phyloP scores from a whole-genome alignment of 1,284 basidiomycete genomes.

The Sanghuangporus sanghuang region DNA sequence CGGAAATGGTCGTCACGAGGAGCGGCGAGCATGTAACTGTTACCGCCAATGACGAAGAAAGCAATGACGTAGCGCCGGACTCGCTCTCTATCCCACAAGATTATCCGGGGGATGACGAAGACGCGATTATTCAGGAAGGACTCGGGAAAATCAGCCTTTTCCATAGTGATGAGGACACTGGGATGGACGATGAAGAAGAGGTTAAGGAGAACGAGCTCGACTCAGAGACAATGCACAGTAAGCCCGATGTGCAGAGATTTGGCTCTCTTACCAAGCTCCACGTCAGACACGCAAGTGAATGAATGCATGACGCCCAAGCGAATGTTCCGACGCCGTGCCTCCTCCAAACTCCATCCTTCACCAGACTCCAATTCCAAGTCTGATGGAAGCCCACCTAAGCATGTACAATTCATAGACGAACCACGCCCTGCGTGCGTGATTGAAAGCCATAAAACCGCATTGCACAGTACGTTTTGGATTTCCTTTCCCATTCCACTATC shows the following conservation, averaged over 20 bases:
- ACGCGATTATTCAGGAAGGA: neutral
- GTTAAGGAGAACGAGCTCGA: slow-evolving; percentile 1
- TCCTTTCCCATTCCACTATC: neutral
- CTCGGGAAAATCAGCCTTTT: slow-evolving; percentile 6
- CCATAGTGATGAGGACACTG: too few species aligned
- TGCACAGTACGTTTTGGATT: slow-evolving; percentile 33
- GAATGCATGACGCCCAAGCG: slow-evolving; percentile 31
- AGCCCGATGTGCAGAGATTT: slow-evolving; percentile 17
- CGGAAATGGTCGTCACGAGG: neutral
- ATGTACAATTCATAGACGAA: slow-evolving; percentile 26
- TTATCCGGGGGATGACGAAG: slow-evolving; percentile 21
- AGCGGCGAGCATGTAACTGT: neutral
- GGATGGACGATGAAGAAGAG: slow-evolving; percentile 14
- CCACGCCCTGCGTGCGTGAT: slow-evolving; percentile 37
- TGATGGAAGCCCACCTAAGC: slow-evolving; percentile 22
- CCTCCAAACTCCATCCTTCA: slow-evolving; percentile 34
- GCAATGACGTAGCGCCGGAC: too few species aligned
- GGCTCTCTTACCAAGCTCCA: neutral
- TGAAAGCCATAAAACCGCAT: slow-evolving; percentile 45
- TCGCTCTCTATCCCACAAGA: too few species aligned
- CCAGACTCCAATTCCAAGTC: slow-evolving; percentile 25
- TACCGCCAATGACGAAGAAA: neutral
- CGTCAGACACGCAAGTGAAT: slow-evolving; percentile 29
- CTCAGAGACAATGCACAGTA: neutral
- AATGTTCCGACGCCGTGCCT: slow-evolving; percentile 41